phyloP scores from a whole-genome alignment of 176 grass and related monocot genomes.

The Urochloa ruziziensis region DNA sequence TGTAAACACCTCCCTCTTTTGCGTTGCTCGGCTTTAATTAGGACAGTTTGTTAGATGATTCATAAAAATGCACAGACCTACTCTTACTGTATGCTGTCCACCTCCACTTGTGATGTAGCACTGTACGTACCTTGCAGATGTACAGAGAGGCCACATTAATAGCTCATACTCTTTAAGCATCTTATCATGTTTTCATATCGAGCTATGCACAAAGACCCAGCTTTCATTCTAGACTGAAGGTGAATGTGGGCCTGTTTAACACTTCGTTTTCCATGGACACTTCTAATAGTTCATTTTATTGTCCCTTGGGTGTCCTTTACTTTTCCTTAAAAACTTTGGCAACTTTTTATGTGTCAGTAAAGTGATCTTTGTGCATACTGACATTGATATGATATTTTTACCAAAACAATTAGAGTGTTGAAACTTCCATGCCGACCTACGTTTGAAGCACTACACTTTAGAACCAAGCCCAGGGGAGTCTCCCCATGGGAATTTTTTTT shows the following conservation, averaged over 20 bases:
- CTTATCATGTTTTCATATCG: constrained; percentile 23
- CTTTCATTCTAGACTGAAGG: not conserved
- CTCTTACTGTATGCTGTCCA: constrained; percentile 24
- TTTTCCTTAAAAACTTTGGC: not conserved
- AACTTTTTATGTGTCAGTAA: constrained; percentile 4
- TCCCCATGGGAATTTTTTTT: not conserved
- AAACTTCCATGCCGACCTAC: not conserved
- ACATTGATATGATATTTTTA: not conserved
- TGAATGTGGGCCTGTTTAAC: constrained; percentile 1
- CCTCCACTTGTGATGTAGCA: constrained; percentile 19
- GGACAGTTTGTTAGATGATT: constrained; percentile 33
- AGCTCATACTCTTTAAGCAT: constrained; percentile 20
- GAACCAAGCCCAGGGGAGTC: not conserved
- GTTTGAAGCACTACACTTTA: not conserved
- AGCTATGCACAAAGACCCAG: not conserved
- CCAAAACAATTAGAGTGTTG: not conserved
- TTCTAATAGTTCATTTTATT: not conserved
- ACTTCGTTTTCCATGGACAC: not conserved
- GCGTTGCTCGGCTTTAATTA: constrained; percentile 32
- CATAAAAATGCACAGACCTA: constrained; percentile 36
- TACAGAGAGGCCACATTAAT: constrained; percentile 24
- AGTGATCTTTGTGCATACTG: not conserved
- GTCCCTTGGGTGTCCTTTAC: not conserved
- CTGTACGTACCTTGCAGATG: constrained; percentile 21
- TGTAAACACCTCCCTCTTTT: constrained; percentile 2